phyloP scores from a whole-genome alignment of 108 stramenopile genomes.

The Pseudonitzschia multiseries region DNA sequence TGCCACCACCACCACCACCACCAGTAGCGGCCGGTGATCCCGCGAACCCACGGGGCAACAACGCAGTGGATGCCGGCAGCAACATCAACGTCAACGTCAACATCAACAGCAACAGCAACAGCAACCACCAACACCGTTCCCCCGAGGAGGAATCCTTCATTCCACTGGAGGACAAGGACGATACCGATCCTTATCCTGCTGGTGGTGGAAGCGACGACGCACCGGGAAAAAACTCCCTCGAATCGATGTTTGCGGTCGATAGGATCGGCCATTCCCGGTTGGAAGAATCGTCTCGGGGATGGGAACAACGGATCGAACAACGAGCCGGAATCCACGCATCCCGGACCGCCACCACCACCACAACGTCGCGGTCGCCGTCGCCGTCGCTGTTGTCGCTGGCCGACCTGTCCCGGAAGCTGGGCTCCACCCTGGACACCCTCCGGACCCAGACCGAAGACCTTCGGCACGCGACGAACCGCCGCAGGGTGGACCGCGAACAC shows the following conservation, averaged over 20 bases:
- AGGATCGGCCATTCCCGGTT: too few species aligned
- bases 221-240: neutral
- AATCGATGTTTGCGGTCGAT: conserved; percentile 6
- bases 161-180: neutral
- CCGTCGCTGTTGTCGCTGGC: conserved; percentile 19
- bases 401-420: conserved; percentile 39
- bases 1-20: neutral
- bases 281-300: conserved; percentile 33
- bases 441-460: conserved; percentile 46
- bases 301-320: conserved; percentile 66
- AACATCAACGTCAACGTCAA: neutral
- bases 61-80: neutral
- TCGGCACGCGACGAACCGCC: conserved; percentile 28
- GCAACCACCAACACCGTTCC: too few species aligned
- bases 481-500: conserved; percentile 30
- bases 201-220: neutral
- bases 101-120: neutral
- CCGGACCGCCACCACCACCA: conserved; percentile 11
- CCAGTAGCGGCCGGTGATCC: too few species aligned
- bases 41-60: too few species aligned
- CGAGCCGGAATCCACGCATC: conserved; percentile 77
- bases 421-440: conserved; percentile 43
- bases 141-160: conserved; percentile 14
- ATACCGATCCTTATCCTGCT: too few species aligned
- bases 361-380: neutral